Evolutionary conservation across 176 grass and related monocot genomes (phyloP).

Genomic region (Rhynchospora breviuscula): DNA sequence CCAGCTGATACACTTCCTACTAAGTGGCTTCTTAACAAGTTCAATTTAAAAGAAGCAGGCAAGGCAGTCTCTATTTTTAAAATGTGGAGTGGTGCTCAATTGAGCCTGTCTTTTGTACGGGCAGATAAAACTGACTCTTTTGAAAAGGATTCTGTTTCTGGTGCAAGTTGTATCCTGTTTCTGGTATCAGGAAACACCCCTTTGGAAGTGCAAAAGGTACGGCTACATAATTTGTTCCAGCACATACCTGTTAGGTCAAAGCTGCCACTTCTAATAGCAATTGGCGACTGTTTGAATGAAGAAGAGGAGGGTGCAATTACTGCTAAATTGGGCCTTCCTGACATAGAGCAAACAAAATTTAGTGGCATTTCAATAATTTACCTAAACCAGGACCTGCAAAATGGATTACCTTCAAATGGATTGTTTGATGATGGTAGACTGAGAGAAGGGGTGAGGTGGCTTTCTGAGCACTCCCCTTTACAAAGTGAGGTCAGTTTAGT

Average conservation of each 20-base stretch:
- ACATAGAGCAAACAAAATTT: slow-evolving; percentile 42
- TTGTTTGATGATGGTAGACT: slow-evolving; percentile 67
- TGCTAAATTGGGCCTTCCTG: slow-evolving; percentile 46
- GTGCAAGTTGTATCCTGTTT: slow-evolving; percentile 55
- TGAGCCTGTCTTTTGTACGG: slow-evolving; percentile 65
- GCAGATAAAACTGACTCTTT: slow-evolving; percentile 40
- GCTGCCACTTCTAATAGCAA: slow-evolving; percentile 71
- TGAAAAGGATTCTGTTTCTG: slow-evolving; percentile 32
- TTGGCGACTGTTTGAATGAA: slow-evolving; percentile 42
- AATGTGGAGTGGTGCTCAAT: slow-evolving; percentile 41
- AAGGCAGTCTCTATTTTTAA: slow-evolving; percentile 61
- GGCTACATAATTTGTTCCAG: slow-evolving; percentile 48
- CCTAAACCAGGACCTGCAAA: slow-evolving; percentile 34
- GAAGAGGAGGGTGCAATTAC: slow-evolving; percentile 45
- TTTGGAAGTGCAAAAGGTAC: slow-evolving; percentile 61
- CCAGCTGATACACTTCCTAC: slow-evolving; percentile 31
- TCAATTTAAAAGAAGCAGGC: slow-evolving; percentile 40
- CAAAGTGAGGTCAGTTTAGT: slow-evolving; percentile 56
- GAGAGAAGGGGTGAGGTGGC: slow-evolving; percentile 67
- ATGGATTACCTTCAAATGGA: slow-evolving; percentile 25
- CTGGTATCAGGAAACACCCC: slow-evolving; percentile 66
- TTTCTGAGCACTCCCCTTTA: slow-evolving; percentile 42
- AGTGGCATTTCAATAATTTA: slow-evolving; percentile 53
- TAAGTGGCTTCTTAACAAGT: slow-evolving; percentile 77
- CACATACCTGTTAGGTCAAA: slow-evolving; percentile 53